Evolutionary conservation across 2,329 filamentous ascomycete species (phyloP), one percentile per base, ranked within the genome.

Genomic region (Aspergillus costaricaensis): DNA sequence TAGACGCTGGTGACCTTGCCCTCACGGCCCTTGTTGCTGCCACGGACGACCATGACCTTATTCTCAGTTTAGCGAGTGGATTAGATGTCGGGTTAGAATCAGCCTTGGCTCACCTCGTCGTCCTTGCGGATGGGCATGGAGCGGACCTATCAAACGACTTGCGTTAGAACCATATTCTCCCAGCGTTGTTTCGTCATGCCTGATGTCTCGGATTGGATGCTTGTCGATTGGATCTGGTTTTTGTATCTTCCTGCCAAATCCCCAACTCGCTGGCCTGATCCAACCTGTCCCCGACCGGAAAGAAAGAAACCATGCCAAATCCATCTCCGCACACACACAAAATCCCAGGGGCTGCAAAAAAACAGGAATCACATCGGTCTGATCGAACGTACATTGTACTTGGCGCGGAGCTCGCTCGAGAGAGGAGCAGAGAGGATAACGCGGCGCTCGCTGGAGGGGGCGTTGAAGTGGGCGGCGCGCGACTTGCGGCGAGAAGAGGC

Each of bases 1-100:
- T 96, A 99, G 81, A 98, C 94, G 76, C 91, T 92, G 76, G 89
- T 93, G 83, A 99, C 86, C 87, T 98, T 98, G 86, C 95, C 95
- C 86, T 98, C 94, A 77, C 92, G 92, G 79, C 94, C 95, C 88
- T 98, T 98, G 88, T 96, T 91, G 83, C 85, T 84, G 76, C 95
- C 95, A 73, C 95, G 93, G 79, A 94, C 89, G 76, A 99, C 90
- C 78, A 85, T 86, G 79, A 98, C 92, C 44, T 49, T 49, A 6
- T 36, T 36, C 32, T 19, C 39, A 17, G 8, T 49, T 49, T 49
- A 49, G 44, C 44, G 44, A 23, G 25, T 27, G 14, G 32, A 14
- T 36, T 36, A 36, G 32, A 30, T 30, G 10, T 30, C 14, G 21
- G 44, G 19, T 17, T 43, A 43, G 41, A 21, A 44, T 44, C 41